Conservation (phyloP, 148 eudicot species). For the Rhododendron vialii region DNA sequence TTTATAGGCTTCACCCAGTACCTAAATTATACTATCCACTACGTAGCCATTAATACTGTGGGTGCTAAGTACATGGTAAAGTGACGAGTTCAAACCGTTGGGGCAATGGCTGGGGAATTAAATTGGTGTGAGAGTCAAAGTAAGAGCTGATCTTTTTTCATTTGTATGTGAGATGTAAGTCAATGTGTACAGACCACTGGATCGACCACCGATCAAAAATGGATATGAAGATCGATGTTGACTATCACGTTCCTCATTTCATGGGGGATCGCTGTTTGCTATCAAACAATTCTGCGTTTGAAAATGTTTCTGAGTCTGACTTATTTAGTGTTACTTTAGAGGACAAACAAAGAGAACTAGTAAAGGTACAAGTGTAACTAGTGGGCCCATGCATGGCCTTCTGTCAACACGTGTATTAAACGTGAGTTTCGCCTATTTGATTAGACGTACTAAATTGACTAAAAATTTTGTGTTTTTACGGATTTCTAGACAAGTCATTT, state of each 20-base stretch:
- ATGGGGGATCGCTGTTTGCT: not conserved
- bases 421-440: too few relatives aligned
- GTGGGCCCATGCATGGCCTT: not conserved
- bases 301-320: not conserved
- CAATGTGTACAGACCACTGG: not conserved
- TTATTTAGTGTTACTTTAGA: too few relatives aligned
- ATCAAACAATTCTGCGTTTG: not conserved
- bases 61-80: not conserved
- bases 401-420: not conserved
- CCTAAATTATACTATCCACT: not conserved
- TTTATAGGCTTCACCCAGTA: conserved; percentile 6
- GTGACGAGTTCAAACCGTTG: conserved; percentile 15
- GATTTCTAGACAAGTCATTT: too few relatives aligned
- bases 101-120: conserved; percentile 16
- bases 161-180: too few relatives aligned
- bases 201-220: not conserved
- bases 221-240: not conserved
- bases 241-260: not conserved
- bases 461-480: too few relatives aligned
- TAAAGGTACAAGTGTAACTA: not conserved
- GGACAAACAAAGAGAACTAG: not conserved
- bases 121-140: conserved; percentile 1
- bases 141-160: not conserved
- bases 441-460: too few relatives aligned
- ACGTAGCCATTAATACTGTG: conserved; percentile 12